phyloP scores from a whole-genome alignment of 495 filamentous ascomycete genomes.

The Sordaria brevicollis region DNA sequence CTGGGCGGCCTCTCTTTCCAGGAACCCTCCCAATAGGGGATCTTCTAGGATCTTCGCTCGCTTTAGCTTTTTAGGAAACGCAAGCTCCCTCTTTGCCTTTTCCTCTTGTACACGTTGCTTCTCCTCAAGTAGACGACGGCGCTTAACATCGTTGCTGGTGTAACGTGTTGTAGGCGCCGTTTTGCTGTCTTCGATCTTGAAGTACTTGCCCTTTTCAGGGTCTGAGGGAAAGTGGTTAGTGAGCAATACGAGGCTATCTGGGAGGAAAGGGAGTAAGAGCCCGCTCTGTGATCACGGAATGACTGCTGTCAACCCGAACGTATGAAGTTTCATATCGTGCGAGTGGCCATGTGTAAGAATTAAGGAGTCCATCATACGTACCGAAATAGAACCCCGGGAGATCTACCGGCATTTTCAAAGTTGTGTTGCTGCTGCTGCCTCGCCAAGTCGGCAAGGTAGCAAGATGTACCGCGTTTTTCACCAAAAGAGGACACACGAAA shows the following conservation, averaged over 20 bases:
- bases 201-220: constrained; percentile 34
- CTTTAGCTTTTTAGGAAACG: background rate
- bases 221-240: constrained; percentile 20
- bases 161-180: constrained; percentile 32
- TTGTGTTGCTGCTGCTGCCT: background rate
- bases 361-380: background rate
- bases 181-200: constrained; percentile 29
- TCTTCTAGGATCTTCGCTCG: background rate
- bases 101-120: background rate
- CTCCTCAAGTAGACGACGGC: constrained; percentile 21
- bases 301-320: no score
- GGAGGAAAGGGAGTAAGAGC: no score
- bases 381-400: background rate
- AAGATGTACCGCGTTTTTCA: background rate
- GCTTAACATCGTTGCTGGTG: constrained; percentile 24
- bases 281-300: no score
- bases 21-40: constrained; percentile 5
- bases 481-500: background rate
- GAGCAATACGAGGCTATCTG: background rate
- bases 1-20: constrained; percentile 4
- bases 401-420: background rate
- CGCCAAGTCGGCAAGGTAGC: background rate
- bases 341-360: background rate
- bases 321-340: background rate
- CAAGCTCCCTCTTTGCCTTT: constrained; percentile 11